These are phyloP conservation scores for Flaveria linearis DNA, from an alignment of 129 eudicot species.

Conservation along the genomic window DNA sequence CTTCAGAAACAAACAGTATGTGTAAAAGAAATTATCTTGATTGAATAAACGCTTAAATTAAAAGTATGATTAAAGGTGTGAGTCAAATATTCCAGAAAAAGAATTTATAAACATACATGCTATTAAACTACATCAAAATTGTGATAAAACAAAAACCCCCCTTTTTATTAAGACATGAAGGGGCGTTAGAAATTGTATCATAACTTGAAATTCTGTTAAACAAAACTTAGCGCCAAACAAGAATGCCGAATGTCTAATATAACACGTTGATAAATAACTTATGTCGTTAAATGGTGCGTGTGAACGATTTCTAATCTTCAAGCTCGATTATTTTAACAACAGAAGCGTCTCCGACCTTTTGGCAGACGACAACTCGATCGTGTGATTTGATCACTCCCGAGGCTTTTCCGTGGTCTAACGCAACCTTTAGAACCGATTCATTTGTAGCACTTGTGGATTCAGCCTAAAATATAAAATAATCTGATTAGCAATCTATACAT, in stretches of 20 bases:
- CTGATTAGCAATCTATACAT: neutral
- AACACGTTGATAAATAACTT: conserved; percentile 18
- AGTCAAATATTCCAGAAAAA: no score
- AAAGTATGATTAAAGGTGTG: no score
- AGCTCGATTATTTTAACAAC: conserved; percentile 91
- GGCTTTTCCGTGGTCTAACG: conserved; percentile 79
- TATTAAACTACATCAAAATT: neutral
- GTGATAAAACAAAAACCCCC: conserved; percentile 12
- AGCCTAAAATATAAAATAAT: conserved; percentile 48
- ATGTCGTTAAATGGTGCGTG: neutral
- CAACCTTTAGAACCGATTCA: conserved; percentile 76
- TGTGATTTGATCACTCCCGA: conserved; percentile 78
- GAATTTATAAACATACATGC: neutral
- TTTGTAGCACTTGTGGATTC: conserved; percentile 68
- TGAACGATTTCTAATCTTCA: conserved; percentile 48
- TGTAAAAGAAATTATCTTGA: no score
- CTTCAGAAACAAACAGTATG: no score
- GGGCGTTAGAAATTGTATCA: conserved; percentile 11
- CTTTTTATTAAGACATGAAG: conserved; percentile 22
- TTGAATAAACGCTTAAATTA: no score
- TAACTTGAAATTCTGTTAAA: neutral
- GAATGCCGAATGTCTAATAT: conserved; percentile 15
- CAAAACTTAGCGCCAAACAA: conserved; percentile 35
- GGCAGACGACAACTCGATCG: conserved; percentile 83
- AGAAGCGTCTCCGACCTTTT: conserved; percentile 84